Evolutionary conservation across 345 rosid species (phyloP).

Genomic region (Arabis hirsuta): DNA sequence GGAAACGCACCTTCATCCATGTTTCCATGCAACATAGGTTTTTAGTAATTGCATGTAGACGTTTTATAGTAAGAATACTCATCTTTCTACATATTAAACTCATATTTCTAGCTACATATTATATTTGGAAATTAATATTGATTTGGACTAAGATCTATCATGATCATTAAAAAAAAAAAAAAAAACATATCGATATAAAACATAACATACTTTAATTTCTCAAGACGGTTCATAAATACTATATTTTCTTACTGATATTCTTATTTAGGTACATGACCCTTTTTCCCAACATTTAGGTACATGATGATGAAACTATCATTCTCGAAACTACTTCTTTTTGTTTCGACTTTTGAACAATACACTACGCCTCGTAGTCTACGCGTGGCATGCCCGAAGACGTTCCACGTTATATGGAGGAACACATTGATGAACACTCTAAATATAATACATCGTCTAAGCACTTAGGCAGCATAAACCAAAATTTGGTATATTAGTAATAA

Average conservation of each 20-base stretch:
- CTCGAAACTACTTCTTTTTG: slow-evolving; percentile 34
- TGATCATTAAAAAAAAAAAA: too few relatives aligned
- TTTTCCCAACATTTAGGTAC: slow-evolving; percentile 1
- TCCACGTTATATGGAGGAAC: slow-evolving; percentile 40
- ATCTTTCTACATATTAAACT: too few relatives aligned
- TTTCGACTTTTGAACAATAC: slow-evolving; percentile 9
- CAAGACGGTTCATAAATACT: not conserved
- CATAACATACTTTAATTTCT: not conserved
- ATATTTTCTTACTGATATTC: not conserved
- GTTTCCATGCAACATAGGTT: too few relatives aligned
- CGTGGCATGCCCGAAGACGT: slow-evolving; percentile 23
- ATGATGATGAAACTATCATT: not conserved
- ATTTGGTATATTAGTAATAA: slow-evolving; percentile 17
- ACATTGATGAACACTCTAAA: slow-evolving; percentile 23
- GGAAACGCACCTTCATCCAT: too few relatives aligned
- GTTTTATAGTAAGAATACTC: too few relatives aligned
- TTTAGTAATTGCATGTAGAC: too few relatives aligned
- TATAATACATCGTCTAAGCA: slow-evolving; percentile 19
- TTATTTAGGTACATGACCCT: slow-evolving; percentile 15
- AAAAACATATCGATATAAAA: not conserved
- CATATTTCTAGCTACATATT: too few relatives aligned
- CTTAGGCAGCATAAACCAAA: slow-evolving; percentile 12
- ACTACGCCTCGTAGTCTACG: not conserved
- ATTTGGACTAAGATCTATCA: too few relatives aligned
- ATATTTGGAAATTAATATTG: too few relatives aligned